Percentiles rank a stretch among this genome's conserved stretches.
These are phyloP conservation scores for Coniochaeta prunicola DNA, from an alignment of 2,329 filamentous ascomycete species.

Conservation along the genomic window DNA sequence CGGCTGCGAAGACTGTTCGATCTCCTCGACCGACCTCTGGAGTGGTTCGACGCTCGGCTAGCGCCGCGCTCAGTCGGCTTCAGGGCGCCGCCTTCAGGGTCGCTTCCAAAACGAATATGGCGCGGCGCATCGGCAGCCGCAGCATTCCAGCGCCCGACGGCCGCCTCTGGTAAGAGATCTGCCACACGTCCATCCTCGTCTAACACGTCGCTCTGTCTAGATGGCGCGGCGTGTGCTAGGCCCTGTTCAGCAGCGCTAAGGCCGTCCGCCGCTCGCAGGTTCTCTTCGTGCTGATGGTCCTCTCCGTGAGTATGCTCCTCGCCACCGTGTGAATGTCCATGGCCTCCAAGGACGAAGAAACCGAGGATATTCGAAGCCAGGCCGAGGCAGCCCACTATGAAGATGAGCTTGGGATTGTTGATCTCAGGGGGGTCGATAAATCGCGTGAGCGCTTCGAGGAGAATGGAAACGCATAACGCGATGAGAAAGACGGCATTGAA, in stretches of 20 bases:
- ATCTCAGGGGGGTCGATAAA: conserved; percentile 89
- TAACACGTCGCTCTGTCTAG: conserved; percentile 31
- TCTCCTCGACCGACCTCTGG: conserved; percentile 34
- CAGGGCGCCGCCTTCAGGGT: not conserved
- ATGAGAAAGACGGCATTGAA: conserved; percentile 98
- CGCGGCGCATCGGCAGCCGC: conserved; percentile 26
- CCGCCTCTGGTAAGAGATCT: conserved; percentile 56
- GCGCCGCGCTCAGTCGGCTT: conserved; percentile 10
- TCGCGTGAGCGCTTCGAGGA: conserved; percentile 88
- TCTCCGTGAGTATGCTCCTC: conserved; percentile 43
- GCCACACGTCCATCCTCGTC: conserved; percentile 53
- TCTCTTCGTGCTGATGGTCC: conserved; percentile 27
- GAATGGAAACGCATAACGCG: conserved; percentile 90
- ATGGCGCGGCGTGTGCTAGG: conserved; percentile 34
- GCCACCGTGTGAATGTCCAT: conserved; percentile 72
- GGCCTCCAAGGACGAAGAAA: conserved; percentile 85
- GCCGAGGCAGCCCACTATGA: conserved; percentile 81
- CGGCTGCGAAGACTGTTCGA: conserved; percentile 44
- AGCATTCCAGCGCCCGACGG: conserved; percentile 37
- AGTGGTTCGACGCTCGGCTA: conserved; percentile 15
- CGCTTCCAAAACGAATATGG: conserved; percentile 30
- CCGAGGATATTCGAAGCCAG: conserved; percentile 84
- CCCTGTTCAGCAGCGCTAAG: conserved; percentile 42
- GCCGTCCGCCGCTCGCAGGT: conserved; percentile 9
- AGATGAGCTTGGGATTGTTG: conserved; percentile 74